Evolutionary conservation across 2,329 filamentous ascomycete genomes (phyloP), one percentile per base, ranked within the genome.

Genomic region (Dothideomycetes sp.): DNA sequence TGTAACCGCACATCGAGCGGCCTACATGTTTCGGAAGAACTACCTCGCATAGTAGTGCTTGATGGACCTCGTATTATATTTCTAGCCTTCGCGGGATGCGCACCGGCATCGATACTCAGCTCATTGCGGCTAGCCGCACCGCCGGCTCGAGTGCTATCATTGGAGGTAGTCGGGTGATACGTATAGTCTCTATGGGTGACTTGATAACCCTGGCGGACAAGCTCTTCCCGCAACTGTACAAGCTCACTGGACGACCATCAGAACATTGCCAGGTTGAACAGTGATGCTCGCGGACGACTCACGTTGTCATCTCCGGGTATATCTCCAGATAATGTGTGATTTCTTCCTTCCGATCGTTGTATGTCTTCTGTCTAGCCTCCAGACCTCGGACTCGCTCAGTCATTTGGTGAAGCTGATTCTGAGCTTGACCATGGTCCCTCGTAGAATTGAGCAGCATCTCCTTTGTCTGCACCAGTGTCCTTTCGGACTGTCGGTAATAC

Each of bases 251-350:
- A n/a, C n/a, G n/a, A n/a, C n/a, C n/a, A n/a, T n/a, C n/a, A n/a
- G n/a, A n/a, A n/a, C n/a, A n/a, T n/a, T n/a, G n/a, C n/a, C n/a
- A n/a, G n/a, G n/a, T n/a, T n/a, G n/a, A n/a, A n/a, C n/a, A n/a
- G n/a, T n/a, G n/a, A n/a, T n/a, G n/a, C n/a, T n/a, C n/a, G n/a
- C n/a, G n/a, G n/a, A 27, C 14, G 15, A 44, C 48, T 42, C 38
- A 62, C 58, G 45, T 42, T 15, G 54, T 44, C 27, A 60, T 51
- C 29, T 55, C 54, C 3, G 47, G 45, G 8, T 62, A 58, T 15
- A 58, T 52, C 19, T 51, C 47, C 12, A 63, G 52, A 27, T 59
- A 59, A 30, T 61, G 55, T 18, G 55, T 55, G 42, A 63, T 51
- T 31, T 54, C 42, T 47, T 46, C 53, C 45, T 54, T 53, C 55